Evolutionary conservation across 352 stramenopile species (phyloP).

Genomic region (Phytophthora palmivora): DNA sequence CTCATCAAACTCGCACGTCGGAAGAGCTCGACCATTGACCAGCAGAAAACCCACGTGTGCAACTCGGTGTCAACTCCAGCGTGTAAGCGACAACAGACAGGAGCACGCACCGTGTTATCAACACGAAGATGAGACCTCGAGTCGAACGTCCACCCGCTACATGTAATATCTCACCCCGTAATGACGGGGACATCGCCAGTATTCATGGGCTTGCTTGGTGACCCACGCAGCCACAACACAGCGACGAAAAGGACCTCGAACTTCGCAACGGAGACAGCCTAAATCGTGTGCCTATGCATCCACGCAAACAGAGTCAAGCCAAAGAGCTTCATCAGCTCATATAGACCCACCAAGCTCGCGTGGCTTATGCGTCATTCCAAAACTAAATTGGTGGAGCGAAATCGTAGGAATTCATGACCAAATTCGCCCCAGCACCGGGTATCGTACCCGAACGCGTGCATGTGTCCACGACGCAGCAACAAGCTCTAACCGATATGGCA

Average conservation of each 20-base stretch:
- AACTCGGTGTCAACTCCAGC: not conserved
- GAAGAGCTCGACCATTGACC: conserved; percentile 2
- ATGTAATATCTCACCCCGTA: not conserved
- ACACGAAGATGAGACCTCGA: too few species aligned
- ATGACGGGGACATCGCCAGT: not conserved
- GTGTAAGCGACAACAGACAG: too few species aligned
- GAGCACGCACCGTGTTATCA: too few species aligned
- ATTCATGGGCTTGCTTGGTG: conserved; percentile 11
- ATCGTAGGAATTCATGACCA: conserved; percentile 15
- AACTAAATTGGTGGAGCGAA: conserved; percentile 13
- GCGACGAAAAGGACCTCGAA: conserved; percentile 15
- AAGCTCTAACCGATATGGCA: conserved; percentile 48
- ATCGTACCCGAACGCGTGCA: conserved; percentile 27
- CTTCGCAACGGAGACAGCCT: conserved; percentile 16
- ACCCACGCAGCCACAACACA: conserved; percentile 8
- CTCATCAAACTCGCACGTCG: conserved; percentile 6
- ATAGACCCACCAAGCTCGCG: conserved; percentile 7
- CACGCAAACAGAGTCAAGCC: conserved; percentile 19
- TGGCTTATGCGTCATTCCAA: conserved; percentile 10
- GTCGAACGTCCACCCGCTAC: too few species aligned
- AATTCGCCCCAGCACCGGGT: conserved; percentile 9
- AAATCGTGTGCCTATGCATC: conserved; percentile 27
- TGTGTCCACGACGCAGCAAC: conserved; percentile 34
- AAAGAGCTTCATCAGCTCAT: conserved; percentile 31
- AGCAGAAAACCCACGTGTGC: conserved; percentile 8